Evolutionary conservation across 2,329 filamentous ascomycete genomes (phyloP).

Genomic region (Rhynchosporium graminicola): DNA sequence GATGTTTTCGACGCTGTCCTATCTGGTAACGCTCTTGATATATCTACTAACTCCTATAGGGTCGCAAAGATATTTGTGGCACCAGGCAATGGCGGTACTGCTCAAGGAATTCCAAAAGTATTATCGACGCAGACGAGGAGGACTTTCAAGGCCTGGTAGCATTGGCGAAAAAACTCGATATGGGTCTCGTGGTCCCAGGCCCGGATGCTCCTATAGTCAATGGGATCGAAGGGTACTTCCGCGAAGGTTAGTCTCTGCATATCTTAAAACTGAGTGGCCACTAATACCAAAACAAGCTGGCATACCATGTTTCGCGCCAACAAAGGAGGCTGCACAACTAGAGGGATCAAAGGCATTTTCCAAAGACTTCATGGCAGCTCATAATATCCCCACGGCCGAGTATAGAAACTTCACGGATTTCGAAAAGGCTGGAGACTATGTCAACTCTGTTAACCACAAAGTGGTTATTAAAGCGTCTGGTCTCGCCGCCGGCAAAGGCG

Average conservation of each 20-base stretch:
- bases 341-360: conserved; percentile 96
- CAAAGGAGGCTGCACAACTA: conserved; percentile 76
- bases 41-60: too few species aligned
- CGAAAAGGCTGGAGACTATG: conserved; percentile 67
- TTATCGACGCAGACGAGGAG: conserved; percentile 59
- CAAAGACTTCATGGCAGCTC: conserved; percentile 92
- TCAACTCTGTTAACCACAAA: conserved; percentile 62
- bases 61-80: too few species aligned
- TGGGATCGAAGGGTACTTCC: conserved; percentile 81
- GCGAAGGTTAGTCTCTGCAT: conserved; percentile 46
- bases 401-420: conserved; percentile 85
- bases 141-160: conserved; percentile 67
- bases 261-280: not conserved
- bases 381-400: conserved; percentile 83
- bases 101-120: conserved; percentile 53
- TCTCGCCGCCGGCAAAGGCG: conserved; percentile 93
- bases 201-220: conserved; percentile 88
- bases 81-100: too few species aligned
- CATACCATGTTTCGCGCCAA: conserved; percentile 82
- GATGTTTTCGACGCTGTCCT: too few species aligned
- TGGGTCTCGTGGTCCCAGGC: conserved; percentile 84
- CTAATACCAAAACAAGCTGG: conserved; percentile 44
- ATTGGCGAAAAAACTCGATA: conserved; percentile 67
- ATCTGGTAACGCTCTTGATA: too few species aligned
- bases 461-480: conserved; percentile 95